Evolutionary conservation across 495 filamentous ascomycete species (phyloP).

Genomic region (Parathielavia appendiculata): DNA sequence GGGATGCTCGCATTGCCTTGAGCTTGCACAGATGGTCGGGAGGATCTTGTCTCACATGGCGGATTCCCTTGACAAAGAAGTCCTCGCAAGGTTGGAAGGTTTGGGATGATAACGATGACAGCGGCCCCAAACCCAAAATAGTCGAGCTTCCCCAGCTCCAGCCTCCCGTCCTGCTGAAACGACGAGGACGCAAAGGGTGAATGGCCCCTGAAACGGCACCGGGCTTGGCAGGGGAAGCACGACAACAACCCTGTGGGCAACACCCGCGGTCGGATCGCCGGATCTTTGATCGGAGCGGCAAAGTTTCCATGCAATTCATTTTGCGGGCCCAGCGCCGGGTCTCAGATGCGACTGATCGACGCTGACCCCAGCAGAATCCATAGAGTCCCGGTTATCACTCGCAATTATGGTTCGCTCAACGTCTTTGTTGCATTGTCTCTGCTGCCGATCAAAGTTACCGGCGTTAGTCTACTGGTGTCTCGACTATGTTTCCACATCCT

Average conservation of each 20-base stretch:
- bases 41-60: too few relatives aligned
- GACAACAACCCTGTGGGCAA: neutral
- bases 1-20: too few relatives aligned
- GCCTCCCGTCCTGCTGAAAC: too few relatives aligned
- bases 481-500: slow-evolving; percentile 7
- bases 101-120: neutral
- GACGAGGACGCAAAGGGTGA: neutral
- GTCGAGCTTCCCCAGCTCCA: too few relatives aligned
- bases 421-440: neutral
- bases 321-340: neutral
- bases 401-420: neutral
- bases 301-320: neutral
- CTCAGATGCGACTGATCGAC: slow-evolving; percentile 14
- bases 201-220: slow-evolving; percentile 3
- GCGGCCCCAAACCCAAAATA: too few relatives aligned
- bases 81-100: neutral
- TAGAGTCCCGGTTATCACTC: neutral
- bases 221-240: neutral
- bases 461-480: neutral
- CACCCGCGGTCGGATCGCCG: neutral
- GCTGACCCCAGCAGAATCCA: slow-evolving; percentile 4
- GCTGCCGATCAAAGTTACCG: neutral
- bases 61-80: too few relatives aligned
- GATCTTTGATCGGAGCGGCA: slow-evolving; percentile 5
- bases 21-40: too few relatives aligned